Base-by-base conservation (phyloP, 306 rosid genomes). In the Gleditsia sinensis region DNA sequence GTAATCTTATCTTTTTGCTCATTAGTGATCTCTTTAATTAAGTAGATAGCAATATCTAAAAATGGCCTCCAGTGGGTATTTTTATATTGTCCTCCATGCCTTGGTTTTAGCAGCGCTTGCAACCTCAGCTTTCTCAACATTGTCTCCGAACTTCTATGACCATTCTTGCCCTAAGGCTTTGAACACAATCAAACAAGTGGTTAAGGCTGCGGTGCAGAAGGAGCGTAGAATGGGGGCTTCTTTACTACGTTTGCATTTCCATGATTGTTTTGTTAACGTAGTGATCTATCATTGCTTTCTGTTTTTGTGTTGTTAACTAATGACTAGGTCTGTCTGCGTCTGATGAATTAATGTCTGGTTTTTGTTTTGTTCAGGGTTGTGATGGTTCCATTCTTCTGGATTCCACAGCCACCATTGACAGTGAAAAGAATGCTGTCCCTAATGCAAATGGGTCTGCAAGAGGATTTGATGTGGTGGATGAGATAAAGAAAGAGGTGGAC, bases 251-350 rank as follows among this genome's bases (percentile, higher is more conserved):
- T 34, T 83, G 55, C 81, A 79, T 61, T 83, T 83, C 43, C 87
- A 83, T 61, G 87, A 83, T 33, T 83, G 87, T 24, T 83, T 83
- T 71, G 87, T 83, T 37, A 78, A 83, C 0, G 86, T 74, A n/a
- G n/a, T n/a, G n/a, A n/a, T n/a, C n/a, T 3, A 7, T 19, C 5
- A 9, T 9, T 34, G 1, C 7, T 2, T 9, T 21, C 3, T 0
- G 19, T 17, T n/a, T n/a, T n/a, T n/a, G n/a, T n/a, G n/a, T n/a
- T n/a, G n/a, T n/a, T n/a, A n/a, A n/a, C n/a, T n/a, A n/a, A n/a
- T n/a, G n/a, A n/a, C n/a, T n/a, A n/a, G n/a, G n/a, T n/a, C n/a
- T n/a, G n/a, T n/a, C n/a, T n/a, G n/a, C n/a, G n/a, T n/a, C n/a
- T n/a, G n/a, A n/a, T n/a, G n/a, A n/a, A n/a, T n/a, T n/a, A n/a